Base-by-base conservation (phyloP, 768 basidiomycete genomes). In the Gyrodon lividus region DNA sequence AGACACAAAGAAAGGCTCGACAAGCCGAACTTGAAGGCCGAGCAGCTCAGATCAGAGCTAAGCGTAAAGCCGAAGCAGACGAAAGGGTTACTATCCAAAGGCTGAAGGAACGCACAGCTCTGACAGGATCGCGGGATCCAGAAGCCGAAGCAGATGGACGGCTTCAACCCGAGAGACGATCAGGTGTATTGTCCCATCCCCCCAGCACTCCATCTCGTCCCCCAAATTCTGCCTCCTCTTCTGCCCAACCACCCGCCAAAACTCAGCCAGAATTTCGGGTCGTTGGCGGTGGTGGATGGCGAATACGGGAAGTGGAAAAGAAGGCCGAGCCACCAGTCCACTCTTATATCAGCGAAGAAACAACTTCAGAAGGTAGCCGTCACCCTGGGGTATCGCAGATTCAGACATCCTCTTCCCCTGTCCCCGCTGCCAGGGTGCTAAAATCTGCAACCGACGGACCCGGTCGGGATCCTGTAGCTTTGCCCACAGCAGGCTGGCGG, bases 21-120 rank as follows among this genome's bases (percentile, higher is more conserved):
- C 78, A 86, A 58, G 86, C 86, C n/a, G 85, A 87, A 59, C 84
- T 85, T 14, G 77, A 60, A 51, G 77, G 63, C 75, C 70, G 42
- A 76, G 75, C 40, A 50, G 72, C 13, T 52, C 48, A 22, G 69
- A 77, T 81, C 46, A 70, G 70, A 8, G 65, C 69, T 6, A 64
- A 57, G 44, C 6, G n/a, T 12, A 12, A n/a, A n/a, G 35, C n/a
- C n/a, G n/a, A 37, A 37, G 35, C 35, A 37, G 35, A 37, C 2
- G 35, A 5, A 37, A 37, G 17, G 14, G 7, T n/a, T 37, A 16
- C 16, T 17, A 17, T 17, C 6, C 35, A 16, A 17, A 37, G 35
- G 17, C 35, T 37, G 16, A 37, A 37, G 35, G 35, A n/a, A 2
- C 35, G 17, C 9, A 16, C 35, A 37, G 17, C 16, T 37, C 16